Evolutionary conservation across 305 asterid species (phyloP), one percentile per base, ranked within the genome.

Genomic region (Nicotiana rustica): DNA sequence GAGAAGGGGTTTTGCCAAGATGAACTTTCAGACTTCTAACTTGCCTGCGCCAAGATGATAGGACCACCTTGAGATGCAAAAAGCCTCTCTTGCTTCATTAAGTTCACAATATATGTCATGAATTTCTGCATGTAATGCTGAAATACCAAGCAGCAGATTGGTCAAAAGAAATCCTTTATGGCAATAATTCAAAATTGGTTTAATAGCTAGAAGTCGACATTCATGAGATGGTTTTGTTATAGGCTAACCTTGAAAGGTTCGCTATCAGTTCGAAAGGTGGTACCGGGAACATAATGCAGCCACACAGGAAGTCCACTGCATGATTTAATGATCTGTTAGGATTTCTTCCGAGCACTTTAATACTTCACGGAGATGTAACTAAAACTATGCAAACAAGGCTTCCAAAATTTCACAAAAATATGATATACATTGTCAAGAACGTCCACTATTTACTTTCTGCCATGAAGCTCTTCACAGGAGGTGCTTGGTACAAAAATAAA

Each of bases 21-120:
- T 14, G 25, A 5, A 49, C 65, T 75, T 75, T 52, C 65, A 73
- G 47, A 47, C 68, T 71, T 52, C 83, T 67, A 56, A 86, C 90
- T 84, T 87, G 89, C 98, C 98, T 95, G 99, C 60, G 99, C 87
- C 88, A 93, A 85, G 90, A 95, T 92, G 84, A 95, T 94, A 69
- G 98, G 99, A 67, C 99, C 99, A 62, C 99, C 99, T 83, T 94
- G 99, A 36, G 97, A 88, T 82, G 97, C 98, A 87, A 95, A 95
- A 81, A 95, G 96, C 70, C 88, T 91, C 88, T 95, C 97, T 82
- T 90, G 87, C 91, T 95, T 95, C 97, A 95, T 91, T 92, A 89
- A 81, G 82, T 91, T 89, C 89, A 95, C 99, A 80, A 92, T 92
- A 86, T 85, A 87, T 12, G 95, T 91, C 89, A 84, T 88, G 92